These are phyloP conservation scores for Pinguiococcus pyrenoidosus DNA, from an alignment of 108 stramenopile genomes.

Conservation along the genomic window DNA sequence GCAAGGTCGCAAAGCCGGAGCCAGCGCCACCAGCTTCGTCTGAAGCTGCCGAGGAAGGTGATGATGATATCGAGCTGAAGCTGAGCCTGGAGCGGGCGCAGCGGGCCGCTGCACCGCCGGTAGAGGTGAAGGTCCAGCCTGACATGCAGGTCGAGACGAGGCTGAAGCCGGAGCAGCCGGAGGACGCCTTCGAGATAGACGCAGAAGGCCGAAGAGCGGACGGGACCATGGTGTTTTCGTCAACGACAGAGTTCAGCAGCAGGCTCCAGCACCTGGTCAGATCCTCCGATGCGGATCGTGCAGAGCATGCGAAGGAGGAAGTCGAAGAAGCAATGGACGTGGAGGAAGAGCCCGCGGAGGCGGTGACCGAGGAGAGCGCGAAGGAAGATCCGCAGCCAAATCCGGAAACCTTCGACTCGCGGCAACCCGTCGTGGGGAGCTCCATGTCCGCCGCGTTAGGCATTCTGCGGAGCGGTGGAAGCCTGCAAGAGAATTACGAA, in stretches of 20 bases:
- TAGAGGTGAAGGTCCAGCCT: no score
- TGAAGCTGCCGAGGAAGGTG: no score
- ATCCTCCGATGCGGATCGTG: no score
- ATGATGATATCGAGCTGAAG: conserved; percentile 1
- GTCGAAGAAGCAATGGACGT: conserved; percentile 16
- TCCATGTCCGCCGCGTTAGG: conserved; percentile 28
- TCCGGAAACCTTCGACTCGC: conserved; percentile 23
- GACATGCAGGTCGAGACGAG: not conserved
- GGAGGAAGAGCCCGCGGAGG: conserved; percentile 12
- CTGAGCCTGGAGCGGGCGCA: no score
- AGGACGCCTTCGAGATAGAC: not conserved
- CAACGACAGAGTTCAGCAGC: conserved; percentile 31
- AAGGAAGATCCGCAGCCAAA: conserved; percentile 22
- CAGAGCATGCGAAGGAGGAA: not conserved
- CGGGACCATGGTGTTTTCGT: conserved; percentile 23
- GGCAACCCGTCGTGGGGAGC: conserved; percentile 18
- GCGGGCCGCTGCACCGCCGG: no score
- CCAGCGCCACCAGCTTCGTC: no score
- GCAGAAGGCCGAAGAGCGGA: conserved; percentile 1
- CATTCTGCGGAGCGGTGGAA: conserved; percentile 2
- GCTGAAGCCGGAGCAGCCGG: not conserved
- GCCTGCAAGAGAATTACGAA: no score
- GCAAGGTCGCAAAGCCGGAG: not conserved
- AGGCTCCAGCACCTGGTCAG: conserved; percentile 4
- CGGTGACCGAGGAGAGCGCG: conserved; percentile 9